Conservation (phyloP, 2,329 filamentous ascomycete species). For the Beauveria brongniartii region DNA sequence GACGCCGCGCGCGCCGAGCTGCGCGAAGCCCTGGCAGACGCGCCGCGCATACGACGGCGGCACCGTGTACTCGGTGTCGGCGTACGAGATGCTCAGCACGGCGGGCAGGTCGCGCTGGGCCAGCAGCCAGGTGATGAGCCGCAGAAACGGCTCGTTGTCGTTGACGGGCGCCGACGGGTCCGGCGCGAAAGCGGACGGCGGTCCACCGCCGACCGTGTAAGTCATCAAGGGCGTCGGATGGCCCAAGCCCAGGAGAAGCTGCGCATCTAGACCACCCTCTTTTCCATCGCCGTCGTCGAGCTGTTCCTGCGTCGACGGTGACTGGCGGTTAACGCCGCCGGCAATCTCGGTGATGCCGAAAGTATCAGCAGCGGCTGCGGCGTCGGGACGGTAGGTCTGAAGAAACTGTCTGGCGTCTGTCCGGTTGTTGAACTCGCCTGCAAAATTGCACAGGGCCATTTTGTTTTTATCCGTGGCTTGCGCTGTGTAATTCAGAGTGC, state of each 20-base stretch:
- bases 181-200: neutral
- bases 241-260: neutral
- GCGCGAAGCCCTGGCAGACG: constrained; percentile 5
- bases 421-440: constrained; percentile 6
- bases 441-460: constrained; percentile 6
- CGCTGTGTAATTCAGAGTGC: neutral
- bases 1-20: constrained; percentile 8
- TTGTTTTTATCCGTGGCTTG: neutral
- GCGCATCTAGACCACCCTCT: constrained; percentile 5
- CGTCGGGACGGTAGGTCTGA: neutral
- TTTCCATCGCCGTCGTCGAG: neutral
- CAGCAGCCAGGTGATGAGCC: constrained; percentile 4
- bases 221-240: neutral
- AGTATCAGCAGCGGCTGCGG: neutral
- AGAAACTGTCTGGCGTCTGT: neutral
- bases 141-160: constrained; percentile 8
- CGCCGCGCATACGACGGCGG: constrained; percentile 5
- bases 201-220: neutral
- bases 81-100: constrained; percentile 8
- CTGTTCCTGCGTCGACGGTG: neutral
- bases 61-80: constrained; percentile 6
- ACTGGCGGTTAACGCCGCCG: neutral
- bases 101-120: neutral
- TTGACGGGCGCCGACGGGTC: neutral
- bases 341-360: neutral